Evolutionary conservation across 257 asterid genomes (phyloP), one percentile per base, ranked within the genome.

Genomic region (Verbascum thapsus): DNA sequence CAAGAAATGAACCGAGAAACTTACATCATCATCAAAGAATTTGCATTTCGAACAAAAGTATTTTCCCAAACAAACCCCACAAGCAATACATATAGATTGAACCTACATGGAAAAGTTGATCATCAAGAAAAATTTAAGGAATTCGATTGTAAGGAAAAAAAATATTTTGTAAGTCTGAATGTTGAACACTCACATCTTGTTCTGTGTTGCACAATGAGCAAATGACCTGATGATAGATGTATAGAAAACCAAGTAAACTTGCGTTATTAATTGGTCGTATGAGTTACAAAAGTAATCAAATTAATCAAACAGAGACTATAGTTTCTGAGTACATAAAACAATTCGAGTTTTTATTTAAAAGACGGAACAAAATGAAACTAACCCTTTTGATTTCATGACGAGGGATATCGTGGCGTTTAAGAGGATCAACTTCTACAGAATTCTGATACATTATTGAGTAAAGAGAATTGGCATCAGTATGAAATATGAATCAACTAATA

Each of bases 1-100:
- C 7, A n/a, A 45, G 9, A n/a, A 41, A 35, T 34, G 47, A 37
- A 22, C n/a, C 5, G 13, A 37, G 53, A 57, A 48, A 50, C 81
- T 71, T 58, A 82, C 89, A 63, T 85, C 85, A 44, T 84, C 90
- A 49, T 85, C 94, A 20, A 80, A 85, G 72, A 85, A 78, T 44
- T 80, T 85, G 83, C 94, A 85, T 39, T 57, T 70, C 3, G 72
- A 62, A 69, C 89, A 85, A 66, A 57, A 82, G 74, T 85, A 85
- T 6, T 80, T 78, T 20, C 89, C 89, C 81, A 80, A 69, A 66
- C 76, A 74, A 60, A 76, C 72, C 30, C 87, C 85, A 50, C 94
- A 85, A 1, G 45, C 64, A 41, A 20, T 50, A 43, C 78, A 74
- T 2, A 12, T 59, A 68, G 68, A 63, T 44, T 68, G 71, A 68